A percentile compares a stretch with the other conserved stretches of the same genome.
Evolutionary conservation across 306 rosid genomes (phyloP).

Genomic region (Prosopis cineraria): DNA sequence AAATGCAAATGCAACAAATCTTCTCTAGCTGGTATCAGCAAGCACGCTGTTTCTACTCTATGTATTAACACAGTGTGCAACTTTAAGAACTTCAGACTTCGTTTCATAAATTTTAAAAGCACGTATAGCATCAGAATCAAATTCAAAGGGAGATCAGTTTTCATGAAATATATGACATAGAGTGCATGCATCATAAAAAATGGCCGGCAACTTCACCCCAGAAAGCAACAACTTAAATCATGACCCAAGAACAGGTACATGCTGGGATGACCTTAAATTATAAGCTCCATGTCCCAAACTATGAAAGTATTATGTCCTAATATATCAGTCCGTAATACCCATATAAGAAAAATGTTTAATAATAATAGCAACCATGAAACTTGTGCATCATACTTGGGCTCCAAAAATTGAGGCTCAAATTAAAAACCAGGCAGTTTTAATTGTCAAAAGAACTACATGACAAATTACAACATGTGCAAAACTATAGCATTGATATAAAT

Average conservation of each 20-base stretch:
- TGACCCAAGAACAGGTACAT: background rate
- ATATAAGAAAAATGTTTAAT: background rate
- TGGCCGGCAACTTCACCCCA: background rate
- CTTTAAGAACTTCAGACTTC: background rate
- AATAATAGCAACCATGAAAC: background rate
- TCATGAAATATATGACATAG: background rate
- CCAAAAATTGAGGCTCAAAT: background rate
- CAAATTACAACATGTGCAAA: background rate
- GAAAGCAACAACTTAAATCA: background rate
- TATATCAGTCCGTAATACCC: background rate
- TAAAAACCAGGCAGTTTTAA: background rate
- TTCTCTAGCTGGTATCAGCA: background rate
- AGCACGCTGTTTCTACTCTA: background rate
- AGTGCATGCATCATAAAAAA: background rate
- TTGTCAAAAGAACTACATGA: background rate
- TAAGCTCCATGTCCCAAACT: background rate
- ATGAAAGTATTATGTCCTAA: background rate
- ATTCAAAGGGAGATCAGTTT: background rate
- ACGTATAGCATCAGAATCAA: background rate
- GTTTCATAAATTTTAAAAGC: background rate
- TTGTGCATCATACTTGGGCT: background rate
- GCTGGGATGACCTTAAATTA: background rate
- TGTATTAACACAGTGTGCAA: background rate
- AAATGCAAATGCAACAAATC: background rate
- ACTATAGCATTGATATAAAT: background rate